Evolutionary conservation across 345 rosid genomes (phyloP).

Genomic region (Lepidium sativum): DNA sequence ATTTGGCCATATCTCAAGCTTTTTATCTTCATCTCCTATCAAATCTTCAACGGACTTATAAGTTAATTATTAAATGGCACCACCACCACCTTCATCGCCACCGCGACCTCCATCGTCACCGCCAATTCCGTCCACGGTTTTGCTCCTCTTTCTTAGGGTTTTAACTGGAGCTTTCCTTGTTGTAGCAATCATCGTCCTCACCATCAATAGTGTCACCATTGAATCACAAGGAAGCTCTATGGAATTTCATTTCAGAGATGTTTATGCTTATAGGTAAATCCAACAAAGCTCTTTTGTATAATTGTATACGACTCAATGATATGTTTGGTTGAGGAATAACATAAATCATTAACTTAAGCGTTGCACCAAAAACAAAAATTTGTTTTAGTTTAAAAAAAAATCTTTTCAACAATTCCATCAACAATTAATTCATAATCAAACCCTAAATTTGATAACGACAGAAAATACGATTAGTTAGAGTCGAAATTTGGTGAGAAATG

Average conservation of each 20-base stretch:
- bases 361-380: too few relatives aligned
- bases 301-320: not conserved
- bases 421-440: too few relatives aligned
- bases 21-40: not conserved
- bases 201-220: conserved; percentile 23
- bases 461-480: too few relatives aligned
- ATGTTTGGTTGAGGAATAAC: not conserved
- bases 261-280: conserved; percentile 29
- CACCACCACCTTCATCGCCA: conserved; percentile 21
- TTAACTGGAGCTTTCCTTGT: conserved; percentile 22
- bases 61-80: conserved; percentile 13
- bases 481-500: too few relatives aligned
- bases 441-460: too few relatives aligned
- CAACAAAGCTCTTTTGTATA: not conserved
- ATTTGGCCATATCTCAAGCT: not conserved
- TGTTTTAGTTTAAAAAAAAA: too few relatives aligned
- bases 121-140: not conserved
- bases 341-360: not conserved
- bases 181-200: conserved; percentile 25
- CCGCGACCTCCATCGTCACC: conserved; percentile 14
- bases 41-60: not conserved
- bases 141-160: conserved; percentile 26
- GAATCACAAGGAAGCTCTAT: not conserved
- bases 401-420: too few relatives aligned
- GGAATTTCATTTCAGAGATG: conserved; percentile 28